These are phyloP conservation scores for Gonium pectorale DNA, from an alignment of 139 green algal genomes.

Conservation along the genomic window DNA sequence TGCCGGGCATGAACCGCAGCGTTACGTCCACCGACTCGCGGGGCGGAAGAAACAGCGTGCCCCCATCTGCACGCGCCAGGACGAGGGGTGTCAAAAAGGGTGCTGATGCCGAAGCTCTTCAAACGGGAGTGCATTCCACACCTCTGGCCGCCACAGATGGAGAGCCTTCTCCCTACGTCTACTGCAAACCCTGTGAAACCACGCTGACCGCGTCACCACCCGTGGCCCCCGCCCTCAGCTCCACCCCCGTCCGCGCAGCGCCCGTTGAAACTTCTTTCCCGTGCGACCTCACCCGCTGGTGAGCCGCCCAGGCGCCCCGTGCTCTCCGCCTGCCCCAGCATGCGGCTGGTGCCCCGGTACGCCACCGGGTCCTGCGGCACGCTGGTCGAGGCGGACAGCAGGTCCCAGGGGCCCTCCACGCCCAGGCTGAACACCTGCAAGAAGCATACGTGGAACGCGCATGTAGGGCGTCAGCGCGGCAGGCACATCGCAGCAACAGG, in stretches of 20 bases:
- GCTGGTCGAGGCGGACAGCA: conserved; percentile 21
- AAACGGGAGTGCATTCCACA: too few relatives aligned
- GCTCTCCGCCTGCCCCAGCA: conserved; percentile 20
- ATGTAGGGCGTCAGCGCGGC: too few relatives aligned
- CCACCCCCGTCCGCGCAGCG: too few relatives aligned
- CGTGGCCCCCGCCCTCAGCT: too few relatives aligned
- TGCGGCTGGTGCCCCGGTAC: conserved; percentile 46
- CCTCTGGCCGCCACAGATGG: too few relatives aligned
- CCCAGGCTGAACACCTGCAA: conserved; percentile 38
- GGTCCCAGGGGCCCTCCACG: conserved; percentile 45
- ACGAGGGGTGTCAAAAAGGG: too few relatives aligned
- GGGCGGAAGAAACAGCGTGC: conserved; percentile 49
- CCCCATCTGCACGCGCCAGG: neutral
- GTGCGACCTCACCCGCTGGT: conserved; percentile 8
- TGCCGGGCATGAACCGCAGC: conserved; percentile 47
- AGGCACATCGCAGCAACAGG: too few relatives aligned
- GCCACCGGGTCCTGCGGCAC: conserved; percentile 56
- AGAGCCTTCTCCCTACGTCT: too few relatives aligned
- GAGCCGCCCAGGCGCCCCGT: neutral
- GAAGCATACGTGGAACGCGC: too few relatives aligned
- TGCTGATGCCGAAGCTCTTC: neutral
- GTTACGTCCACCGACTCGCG: conserved; percentile 53
- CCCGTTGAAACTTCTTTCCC: too few relatives aligned
- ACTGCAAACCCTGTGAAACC: too few relatives aligned
- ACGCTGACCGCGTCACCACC: too few relatives aligned